A percentile compares a stretch with the other conserved stretches of the same genome.
These are phyloP conservation scores for Noccaea bulbosa DNA, from an alignment of 345 rosid genomes.

Conservation along the genomic window DNA sequence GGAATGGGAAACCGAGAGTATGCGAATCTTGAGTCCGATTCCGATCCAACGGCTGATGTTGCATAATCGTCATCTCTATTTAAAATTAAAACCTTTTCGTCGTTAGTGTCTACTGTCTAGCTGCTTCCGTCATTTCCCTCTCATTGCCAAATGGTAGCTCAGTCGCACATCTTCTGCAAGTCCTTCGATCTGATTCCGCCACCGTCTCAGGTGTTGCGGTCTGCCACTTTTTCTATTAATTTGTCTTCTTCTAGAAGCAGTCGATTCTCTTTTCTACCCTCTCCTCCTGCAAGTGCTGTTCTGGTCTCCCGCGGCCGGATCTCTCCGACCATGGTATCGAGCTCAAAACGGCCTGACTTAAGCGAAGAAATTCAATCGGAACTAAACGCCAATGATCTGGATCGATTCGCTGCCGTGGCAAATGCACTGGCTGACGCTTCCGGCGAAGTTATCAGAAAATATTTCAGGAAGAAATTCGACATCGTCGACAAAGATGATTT, in stretches of 20 bases:
- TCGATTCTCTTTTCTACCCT: background rate
- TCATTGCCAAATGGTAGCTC: conserved; percentile 37
- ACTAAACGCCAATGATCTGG: conserved; percentile 47
- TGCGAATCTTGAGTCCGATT: background rate
- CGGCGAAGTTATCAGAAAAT: conserved; percentile 78
- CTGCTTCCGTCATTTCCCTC: conserved; percentile 8
- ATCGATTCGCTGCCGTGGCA: conserved; percentile 61
- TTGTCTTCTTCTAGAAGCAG: conserved; percentile 1
- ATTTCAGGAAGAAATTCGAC: conserved; percentile 81
- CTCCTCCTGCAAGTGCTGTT: conserved; percentile 7
- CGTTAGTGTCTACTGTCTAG: background rate
- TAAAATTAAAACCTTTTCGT: conserved; percentile 5
- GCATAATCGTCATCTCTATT: background rate
- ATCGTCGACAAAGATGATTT: conserved; percentile 79
- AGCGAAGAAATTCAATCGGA: conserved; percentile 12
- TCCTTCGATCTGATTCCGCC: conserved; percentile 37
- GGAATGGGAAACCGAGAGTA: conserved; percentile 8
- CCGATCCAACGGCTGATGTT: conserved; percentile 37
- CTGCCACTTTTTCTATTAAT: conserved; percentile 19
- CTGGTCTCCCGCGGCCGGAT: conserved; percentile 20
- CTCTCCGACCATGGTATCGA: conserved; percentile 46
- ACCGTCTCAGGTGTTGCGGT: conserved; percentile 36
- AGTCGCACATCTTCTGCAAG: conserved; percentile 28
- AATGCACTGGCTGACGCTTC: conserved; percentile 80
- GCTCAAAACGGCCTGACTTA: conserved; percentile 36